Evolutionary conservation across 177 flowering plant genomes (phyloP), one percentile per base, ranked within the genome.

Genomic region (Vitis hybrid): DNA sequence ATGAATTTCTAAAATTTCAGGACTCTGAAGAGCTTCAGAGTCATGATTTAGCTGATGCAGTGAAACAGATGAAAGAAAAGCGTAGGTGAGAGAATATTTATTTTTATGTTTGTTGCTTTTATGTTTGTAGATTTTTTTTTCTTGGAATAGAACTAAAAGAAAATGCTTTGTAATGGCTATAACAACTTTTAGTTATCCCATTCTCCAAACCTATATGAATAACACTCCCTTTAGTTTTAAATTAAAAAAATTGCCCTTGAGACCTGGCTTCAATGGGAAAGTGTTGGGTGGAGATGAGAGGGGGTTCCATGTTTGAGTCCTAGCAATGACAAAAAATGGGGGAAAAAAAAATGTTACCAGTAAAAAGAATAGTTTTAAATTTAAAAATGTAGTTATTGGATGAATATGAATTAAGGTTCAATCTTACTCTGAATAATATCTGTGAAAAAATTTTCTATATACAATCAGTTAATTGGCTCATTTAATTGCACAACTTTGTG

Each of bases 1-100:
- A 96, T 71, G 94, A 94, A 74, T 96, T 96, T 74, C 75, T 96
- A 34, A 96, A 96, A 76, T 96, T 93, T 81, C 99, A 96, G 74
- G 99, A 96, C 72, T 86, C 94, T 14, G 98, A 96, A 79, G 99
- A 96, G 83, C 97, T 96, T 71, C 98, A 96, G 66, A 96, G 98
- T 84, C 99, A 90, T 82, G 99, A 93, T 83, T 88, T 96, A 77
- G 99, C 98, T 68, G 99, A 96, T 90, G 97, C 93, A 61, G 95
- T 94, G 59, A 92, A 90, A 79, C 97, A 96, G 80, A 94, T 94
- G 99, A 90, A 89, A 77, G 98, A 94, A 83, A 96, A 96, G 86
- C 86, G 68, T 53, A 87, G 97, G 99, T 96, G 39, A 68, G 81
- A 73, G 50, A 50, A 16, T 45, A 12, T 59, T 10, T 14, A 34